These are phyloP conservation scores for Delonix regia DNA, from an alignment of 306 rosid species.

Conservation along the genomic window DNA sequence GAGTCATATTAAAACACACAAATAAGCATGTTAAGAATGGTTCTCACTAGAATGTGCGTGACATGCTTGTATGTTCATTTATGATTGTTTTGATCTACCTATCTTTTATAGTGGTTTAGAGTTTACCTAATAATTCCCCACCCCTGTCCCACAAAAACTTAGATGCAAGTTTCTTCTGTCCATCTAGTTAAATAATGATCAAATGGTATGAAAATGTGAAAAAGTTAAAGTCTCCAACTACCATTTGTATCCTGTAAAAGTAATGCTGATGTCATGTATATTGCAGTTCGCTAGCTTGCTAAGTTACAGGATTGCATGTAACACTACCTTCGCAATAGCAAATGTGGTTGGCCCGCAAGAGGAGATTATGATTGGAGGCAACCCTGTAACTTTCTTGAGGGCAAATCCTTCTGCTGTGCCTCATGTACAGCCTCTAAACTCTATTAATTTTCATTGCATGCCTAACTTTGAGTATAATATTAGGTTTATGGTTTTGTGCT, in stretches of 20 bases:
- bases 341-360: slow-evolving; percentile 88
- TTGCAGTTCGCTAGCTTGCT: slow-evolving; percentile 68
- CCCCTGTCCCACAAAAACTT: too few species aligned
- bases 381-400: slow-evolving; percentile 74
- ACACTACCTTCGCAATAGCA: slow-evolving; percentile 81
- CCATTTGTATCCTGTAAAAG: not conserved
- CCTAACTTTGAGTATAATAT: not conserved
- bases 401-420: slow-evolving; percentile 73
- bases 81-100: not conserved
- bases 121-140: too few species aligned
- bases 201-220: not conserved
- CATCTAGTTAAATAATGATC: not conserved
- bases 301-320: slow-evolving; percentile 69
- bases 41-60: not conserved
- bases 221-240: slow-evolving; percentile 4
- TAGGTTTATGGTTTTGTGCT: not conserved
- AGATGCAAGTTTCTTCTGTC: too few species aligned
- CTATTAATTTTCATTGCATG: slow-evolving; percentile 22
- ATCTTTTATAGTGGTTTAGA: too few species aligned
- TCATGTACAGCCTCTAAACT: slow-evolving; percentile 58
- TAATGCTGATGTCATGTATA: not conserved
- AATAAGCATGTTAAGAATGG: not conserved
- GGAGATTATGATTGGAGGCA: slow-evolving; percentile 61
- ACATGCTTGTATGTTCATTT: not conserved
- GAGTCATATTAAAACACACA: not conserved